Percentiles rank a stretch among this genome's conserved stretches.
Evolutionary conservation across 192 early-diverging fungal species (phyloP).

Genomic region (Spinellus fusiger): DNA sequence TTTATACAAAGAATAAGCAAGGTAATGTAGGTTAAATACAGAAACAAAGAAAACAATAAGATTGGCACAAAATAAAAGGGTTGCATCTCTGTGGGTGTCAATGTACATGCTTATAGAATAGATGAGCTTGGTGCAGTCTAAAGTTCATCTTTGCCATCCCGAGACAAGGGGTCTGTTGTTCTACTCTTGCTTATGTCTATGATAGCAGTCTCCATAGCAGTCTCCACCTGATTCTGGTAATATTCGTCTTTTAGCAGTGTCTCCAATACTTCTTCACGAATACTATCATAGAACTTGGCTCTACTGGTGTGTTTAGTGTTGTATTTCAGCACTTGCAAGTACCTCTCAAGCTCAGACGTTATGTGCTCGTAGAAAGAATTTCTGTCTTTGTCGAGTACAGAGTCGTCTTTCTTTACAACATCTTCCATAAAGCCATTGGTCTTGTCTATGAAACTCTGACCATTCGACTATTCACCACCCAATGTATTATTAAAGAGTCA

Average conservation of each 20-base stretch:
- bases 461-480: background rate
- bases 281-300: conserved; percentile 7
- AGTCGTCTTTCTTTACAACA: background rate
- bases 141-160: no score
- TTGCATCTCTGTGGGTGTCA: no score
- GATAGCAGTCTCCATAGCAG: conserved; percentile 1
- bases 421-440: conserved; percentile 13
- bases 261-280: conserved; percentile 3
- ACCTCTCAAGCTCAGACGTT: conserved; percentile 11
- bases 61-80: no score
- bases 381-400: conserved; percentile 10
- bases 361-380: conserved; percentile 4
- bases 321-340: background rate
- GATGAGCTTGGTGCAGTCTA: no score
- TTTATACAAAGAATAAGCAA: no score
- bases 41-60: no score
- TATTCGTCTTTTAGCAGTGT: conserved; percentile 6
- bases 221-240: conserved; percentile 11
- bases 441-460: conserved; percentile 7
- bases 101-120: no score
- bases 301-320: background rate
- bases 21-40: no score
- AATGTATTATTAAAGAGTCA: background rate
- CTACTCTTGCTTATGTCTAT: background rate
- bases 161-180: no score